Percentiles rank a stretch among this genome's conserved stretches.
phyloP scores from a whole-genome alignment of 129 eudicot genomes.

The Pittosporum tobira region DNA sequence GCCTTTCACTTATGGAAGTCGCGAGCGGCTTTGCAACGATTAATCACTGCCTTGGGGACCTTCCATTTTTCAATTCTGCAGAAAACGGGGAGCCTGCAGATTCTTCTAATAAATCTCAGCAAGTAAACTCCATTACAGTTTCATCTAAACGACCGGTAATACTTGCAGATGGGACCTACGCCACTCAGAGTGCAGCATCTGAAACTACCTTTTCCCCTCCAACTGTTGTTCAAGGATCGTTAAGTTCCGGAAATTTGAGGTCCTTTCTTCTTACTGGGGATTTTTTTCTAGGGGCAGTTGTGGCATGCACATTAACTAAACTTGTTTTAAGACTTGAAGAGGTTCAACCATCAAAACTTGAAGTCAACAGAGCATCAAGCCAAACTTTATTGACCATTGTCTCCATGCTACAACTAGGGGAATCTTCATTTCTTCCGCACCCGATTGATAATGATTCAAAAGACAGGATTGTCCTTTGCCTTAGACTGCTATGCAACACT shows the following conservation, averaged over 20 bases:
- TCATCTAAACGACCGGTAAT: conserved; percentile 83
- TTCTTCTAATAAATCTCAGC: conserved; percentile 57
- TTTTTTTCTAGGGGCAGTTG: conserved; percentile 89
- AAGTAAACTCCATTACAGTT: conserved; percentile 56
- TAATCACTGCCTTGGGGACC: conserved; percentile 94
- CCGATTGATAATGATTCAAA: conserved; percentile 87
- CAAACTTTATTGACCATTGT: conserved; percentile 55
- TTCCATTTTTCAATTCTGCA: conserved; percentile 56
- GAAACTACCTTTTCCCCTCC: conserved; percentile 78
- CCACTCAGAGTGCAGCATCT: conserved; percentile 88
- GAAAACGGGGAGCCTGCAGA: conserved; percentile 67
- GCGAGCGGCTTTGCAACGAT: conserved; percentile 76
- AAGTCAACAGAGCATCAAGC: conserved; percentile 54
- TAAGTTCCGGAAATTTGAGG: conserved; percentile 66
- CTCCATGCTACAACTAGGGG: conserved; percentile 81
- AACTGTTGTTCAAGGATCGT: conserved; percentile 55
- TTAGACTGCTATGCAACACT: conserved; percentile 64
- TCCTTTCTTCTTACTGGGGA: conserved; percentile 84
- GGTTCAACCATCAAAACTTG: conserved; percentile 67
- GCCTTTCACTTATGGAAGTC: conserved; percentile 88
- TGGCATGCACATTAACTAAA: conserved; percentile 72
- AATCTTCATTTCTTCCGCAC: conserved; percentile 79
- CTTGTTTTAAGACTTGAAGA: conserved; percentile 72
- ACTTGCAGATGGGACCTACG: conserved; percentile 91
- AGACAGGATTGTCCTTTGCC: conserved; percentile 68